Evolutionary conservation across 164 flowering plant species (phyloP), one percentile per base, ranked within the genome.

Genomic region (Chimonanthus praecox): DNA sequence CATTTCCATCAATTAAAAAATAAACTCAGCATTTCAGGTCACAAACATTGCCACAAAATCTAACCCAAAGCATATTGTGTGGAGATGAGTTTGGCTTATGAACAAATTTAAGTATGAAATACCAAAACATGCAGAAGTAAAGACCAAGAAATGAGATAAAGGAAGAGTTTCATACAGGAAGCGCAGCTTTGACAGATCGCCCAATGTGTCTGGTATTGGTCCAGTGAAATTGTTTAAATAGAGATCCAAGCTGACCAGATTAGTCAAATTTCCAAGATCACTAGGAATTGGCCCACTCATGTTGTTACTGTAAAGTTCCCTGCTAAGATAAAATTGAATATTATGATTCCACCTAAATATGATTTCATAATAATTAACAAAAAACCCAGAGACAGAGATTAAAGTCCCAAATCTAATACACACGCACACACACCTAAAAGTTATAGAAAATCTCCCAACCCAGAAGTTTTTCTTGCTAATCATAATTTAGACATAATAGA

Each of bases 171-270:
- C 97, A 71, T 81, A 94, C 98, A 94, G 94, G 80, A 94, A 94
- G 6, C 97, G 85, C 70, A 94, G 76, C 76, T 88, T 91, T 43
- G 89, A 76, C 69, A 94, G 83, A 82, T 84, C 89, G 62, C 98
- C 97, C 89, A 94, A 77, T 9, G 94, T 33, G 11, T 84, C 94
- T 5, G 98, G 97, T 60, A 94, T 94, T 54, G 89, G 85, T 72
- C 98, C 98, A 47, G 80, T 75, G 67, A 94, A 92, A 72, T 82
- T 84, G 82, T 94, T 94, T 80, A 90, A 78, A 82, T 94, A 94
- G 62, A 94, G 94, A 87, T 94, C 98, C 92, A 94, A 88, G 89
- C 98, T 94, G 78, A 92, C 97, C 86, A 94, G 79, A 79, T 79
- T 89, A 11, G 97, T 92, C 77, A 94, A 74, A 79, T 90, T 92